Conservation (phyloP, 2,329 filamentous ascomycete species). For the Aspergillus piperis region DNA sequence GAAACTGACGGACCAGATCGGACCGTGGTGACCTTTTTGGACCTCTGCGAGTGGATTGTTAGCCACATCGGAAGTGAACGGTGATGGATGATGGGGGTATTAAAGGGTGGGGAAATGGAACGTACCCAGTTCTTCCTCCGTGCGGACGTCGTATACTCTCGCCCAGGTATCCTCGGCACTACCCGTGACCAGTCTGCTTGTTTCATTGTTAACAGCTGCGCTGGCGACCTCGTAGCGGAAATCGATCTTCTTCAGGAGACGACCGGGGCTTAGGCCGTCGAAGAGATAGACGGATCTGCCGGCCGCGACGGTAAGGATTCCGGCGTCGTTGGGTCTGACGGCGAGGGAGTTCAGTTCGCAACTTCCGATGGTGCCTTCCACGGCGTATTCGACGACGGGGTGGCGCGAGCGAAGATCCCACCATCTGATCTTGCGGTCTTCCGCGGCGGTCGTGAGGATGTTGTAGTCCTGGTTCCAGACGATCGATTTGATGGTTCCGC, state of each 20-base stretch:
- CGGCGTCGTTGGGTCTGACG: slow-evolving; percentile 61
- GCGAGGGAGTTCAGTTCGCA: slow-evolving; percentile 82
- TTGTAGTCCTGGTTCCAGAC: slow-evolving; percentile 91
- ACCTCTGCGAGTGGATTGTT: slow-evolving; percentile 60
- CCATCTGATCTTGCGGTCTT: slow-evolving; percentile 91
- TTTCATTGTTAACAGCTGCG: slow-evolving; percentile 80
- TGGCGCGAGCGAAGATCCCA: slow-evolving; percentile 80
- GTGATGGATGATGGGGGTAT: background rate
- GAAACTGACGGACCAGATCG: slow-evolving; percentile 94
- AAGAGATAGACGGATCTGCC: slow-evolving; percentile 94
- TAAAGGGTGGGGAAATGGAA: background rate
- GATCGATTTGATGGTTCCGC: slow-evolving; percentile 90
- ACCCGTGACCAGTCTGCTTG: slow-evolving; percentile 83
- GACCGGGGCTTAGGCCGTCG: slow-evolving; percentile 69
- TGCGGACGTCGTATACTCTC: slow-evolving; percentile 87
- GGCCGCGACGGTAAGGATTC: slow-evolving; percentile 85
- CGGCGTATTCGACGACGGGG: slow-evolving; percentile 72
- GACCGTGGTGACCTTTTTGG: slow-evolving; percentile 95
- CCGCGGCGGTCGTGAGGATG: slow-evolving; percentile 83
- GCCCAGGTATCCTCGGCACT: slow-evolving; percentile 94
- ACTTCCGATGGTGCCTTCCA: slow-evolving; percentile 84
- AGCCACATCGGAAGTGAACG: background rate
- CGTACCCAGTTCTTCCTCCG: slow-evolving; percentile 72
- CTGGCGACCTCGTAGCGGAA: slow-evolving; percentile 86
- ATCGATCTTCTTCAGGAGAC: slow-evolving; percentile 73